Evolutionary conservation across 2,329 filamentous ascomycete species (phyloP).

Genomic region (Colletotrichum echinochloae): DNA sequence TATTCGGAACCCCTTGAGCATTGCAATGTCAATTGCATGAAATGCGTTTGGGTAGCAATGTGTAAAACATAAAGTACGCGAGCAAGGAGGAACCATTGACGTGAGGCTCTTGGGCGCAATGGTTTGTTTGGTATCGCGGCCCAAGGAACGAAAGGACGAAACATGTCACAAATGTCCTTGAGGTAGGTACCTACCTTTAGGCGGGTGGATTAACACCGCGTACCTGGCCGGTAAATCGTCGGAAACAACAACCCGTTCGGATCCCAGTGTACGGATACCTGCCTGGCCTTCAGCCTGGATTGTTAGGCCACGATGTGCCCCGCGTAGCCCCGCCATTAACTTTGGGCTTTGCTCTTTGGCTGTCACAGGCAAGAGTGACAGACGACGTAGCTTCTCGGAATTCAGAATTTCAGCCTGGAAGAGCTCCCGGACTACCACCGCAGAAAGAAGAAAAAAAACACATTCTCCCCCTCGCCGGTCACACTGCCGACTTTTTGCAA

Average conservation of each 20-base stretch:
- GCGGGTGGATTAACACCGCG: too few relatives aligned
- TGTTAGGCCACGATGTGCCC: conserved; percentile 32
- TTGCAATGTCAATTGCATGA: conserved; percentile 11
- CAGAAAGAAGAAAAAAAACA: background rate
- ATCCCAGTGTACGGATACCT: background rate
- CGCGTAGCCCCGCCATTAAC: conserved; percentile 39
- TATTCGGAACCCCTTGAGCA: background rate
- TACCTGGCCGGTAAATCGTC: too few relatives aligned
- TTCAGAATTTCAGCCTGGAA: conserved; percentile 17
- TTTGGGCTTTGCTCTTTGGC: conserved; percentile 13
- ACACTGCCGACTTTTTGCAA: background rate
- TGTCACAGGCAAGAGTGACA: conserved; percentile 35
- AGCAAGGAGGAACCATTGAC: conserved; percentile 17
- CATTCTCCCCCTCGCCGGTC: background rate
- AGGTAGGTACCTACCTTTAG: too few relatives aligned
- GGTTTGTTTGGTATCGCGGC: background rate
- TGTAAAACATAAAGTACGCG: conserved; percentile 13
- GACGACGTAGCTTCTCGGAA: conserved; percentile 35
- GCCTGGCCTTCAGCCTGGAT: conserved; percentile 7
- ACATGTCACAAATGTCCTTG: conserved; percentile 12
- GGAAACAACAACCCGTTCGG: background rate
- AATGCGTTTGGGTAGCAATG: conserved; percentile 20
- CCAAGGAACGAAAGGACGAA: background rate
- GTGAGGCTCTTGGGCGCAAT: conserved; percentile 14
- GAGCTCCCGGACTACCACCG: conserved; percentile 24